A percentile compares a stretch with the other conserved stretches of the same genome.
Conservation (phyloP, 2,329 filamentous ascomycete species). For the Aspergillus viridinutans region DNA sequence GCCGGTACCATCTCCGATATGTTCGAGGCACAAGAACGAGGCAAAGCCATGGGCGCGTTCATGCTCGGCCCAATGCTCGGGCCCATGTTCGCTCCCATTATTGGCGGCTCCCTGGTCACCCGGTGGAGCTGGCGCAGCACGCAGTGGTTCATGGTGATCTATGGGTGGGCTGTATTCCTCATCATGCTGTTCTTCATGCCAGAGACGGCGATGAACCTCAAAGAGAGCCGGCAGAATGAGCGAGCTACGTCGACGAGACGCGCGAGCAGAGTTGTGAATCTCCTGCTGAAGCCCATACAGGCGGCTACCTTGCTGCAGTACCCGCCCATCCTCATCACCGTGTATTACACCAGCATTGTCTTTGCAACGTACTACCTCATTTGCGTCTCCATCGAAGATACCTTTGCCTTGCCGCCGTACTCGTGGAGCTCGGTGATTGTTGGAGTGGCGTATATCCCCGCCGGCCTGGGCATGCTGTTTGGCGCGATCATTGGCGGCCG, state of each 20-base stretch:
- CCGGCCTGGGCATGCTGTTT: constrained; percentile 35
- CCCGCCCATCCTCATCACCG: constrained; percentile 32
- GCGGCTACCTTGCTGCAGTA: constrained; percentile 36
- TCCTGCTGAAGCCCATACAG: constrained; percentile 32
- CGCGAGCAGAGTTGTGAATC: constrained; percentile 8
- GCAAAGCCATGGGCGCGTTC: constrained; percentile 38
- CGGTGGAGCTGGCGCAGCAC: constrained; percentile 35
- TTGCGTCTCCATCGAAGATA: constrained; percentile 37
- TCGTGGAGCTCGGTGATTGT: constrained; percentile 34
- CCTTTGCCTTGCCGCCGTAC: constrained; percentile 34
- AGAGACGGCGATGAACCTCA: constrained; percentile 33
- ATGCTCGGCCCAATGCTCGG: constrained; percentile 27
- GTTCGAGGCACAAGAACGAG: constrained; percentile 36
- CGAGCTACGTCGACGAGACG: constrained; percentile 14
- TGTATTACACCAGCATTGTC: constrained; percentile 35
- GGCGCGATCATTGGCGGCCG: constrained; percentile 33
- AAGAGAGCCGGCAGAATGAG: constrained; percentile 8
- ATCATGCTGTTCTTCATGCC: constrained; percentile 33
- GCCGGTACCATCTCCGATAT: constrained; percentile 40
- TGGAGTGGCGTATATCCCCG: constrained; percentile 37
- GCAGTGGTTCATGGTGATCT: constrained; percentile 38
- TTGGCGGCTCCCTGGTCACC: constrained; percentile 36
- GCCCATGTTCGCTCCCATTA: constrained; percentile 36
- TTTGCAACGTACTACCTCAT: constrained; percentile 37
- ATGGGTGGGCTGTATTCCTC: constrained; percentile 27